Percentiles rank a stretch among this genome's conserved stretches.
Evolutionary conservation across 148 eudicot species (phyloP).

Genomic region (Salicornia ramosissima): DNA sequence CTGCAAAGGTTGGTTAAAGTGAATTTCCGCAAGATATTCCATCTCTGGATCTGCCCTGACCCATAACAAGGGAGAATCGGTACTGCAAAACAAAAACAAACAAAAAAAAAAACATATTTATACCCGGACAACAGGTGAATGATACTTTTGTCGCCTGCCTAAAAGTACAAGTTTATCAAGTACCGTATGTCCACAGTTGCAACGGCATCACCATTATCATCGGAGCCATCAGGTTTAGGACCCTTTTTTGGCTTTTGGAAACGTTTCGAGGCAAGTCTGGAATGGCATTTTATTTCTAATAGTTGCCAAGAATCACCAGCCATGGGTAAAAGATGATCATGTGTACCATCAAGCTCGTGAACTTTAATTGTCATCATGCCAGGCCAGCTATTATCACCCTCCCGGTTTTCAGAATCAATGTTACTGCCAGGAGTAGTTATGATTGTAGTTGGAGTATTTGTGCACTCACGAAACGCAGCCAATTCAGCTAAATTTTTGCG

Average conservation of each 20-base stretch:
- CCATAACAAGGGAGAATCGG: slow-evolving; percentile 87
- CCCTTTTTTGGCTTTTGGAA: slow-evolving; percentile 79
- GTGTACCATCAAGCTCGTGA: slow-evolving; percentile 96
- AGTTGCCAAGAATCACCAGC: slow-evolving; percentile 95
- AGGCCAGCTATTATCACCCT: slow-evolving; percentile 89
- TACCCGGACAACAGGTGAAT: slow-evolving; percentile 6
- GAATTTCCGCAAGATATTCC: slow-evolving; percentile 97
- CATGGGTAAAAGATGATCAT: slow-evolving; percentile 98
- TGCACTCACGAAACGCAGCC: slow-evolving; percentile 81
- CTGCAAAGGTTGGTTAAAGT: slow-evolving; percentile 82
- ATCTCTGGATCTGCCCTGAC: slow-evolving; percentile 94
- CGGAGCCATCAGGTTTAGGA: slow-evolving; percentile 86
- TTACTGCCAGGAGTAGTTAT: slow-evolving; percentile 36
- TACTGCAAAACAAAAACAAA: too few relatives aligned
- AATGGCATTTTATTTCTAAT: slow-evolving; percentile 90
- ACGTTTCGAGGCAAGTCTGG: slow-evolving; percentile 87
- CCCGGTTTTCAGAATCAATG: slow-evolving; percentile 61
- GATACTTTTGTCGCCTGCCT: not conserved
- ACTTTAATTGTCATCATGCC: slow-evolving; percentile 99
- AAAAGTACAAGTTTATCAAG: slow-evolving; percentile 15
- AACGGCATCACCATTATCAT: slow-evolving; percentile 73
- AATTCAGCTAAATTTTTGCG: slow-evolving; percentile 84
- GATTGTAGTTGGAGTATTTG: slow-evolving; percentile 49
- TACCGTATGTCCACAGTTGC: slow-evolving; percentile 70
- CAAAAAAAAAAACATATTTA: slow-evolving; percentile 10